phyloP scores from a whole-genome alignment of 2,329 filamentous ascomycete species.

The Gnomoniopsis sp. region DNA sequence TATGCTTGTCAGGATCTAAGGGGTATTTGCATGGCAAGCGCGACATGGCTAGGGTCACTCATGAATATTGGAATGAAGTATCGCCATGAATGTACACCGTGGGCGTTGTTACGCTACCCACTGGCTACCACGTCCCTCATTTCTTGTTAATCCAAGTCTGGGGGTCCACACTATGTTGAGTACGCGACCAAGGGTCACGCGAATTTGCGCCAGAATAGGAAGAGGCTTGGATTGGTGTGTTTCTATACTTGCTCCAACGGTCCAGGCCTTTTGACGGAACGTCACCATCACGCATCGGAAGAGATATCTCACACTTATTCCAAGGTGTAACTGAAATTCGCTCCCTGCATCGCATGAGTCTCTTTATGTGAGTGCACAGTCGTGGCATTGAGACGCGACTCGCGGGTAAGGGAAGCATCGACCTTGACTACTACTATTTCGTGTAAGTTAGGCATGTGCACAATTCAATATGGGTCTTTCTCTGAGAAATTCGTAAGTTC shows the following conservation, averaged over 20 bases:
- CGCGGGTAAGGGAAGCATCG: too few species aligned
- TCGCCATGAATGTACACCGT: background rate
- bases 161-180: background rate
- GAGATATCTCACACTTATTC: background rate
- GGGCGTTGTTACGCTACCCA: background rate
- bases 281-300: background rate
- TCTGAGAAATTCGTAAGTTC: too few species aligned
- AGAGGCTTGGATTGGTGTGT: background rate
- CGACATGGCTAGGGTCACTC: background rate
- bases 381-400: background rate
- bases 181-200: background rate
- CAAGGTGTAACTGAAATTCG: background rate
- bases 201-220: background rate
- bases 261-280: background rate
- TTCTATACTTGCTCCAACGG: background rate
- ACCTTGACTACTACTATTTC: too few species aligned
- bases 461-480: too few species aligned
- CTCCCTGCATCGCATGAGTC: background rate
- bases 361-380: background rate
- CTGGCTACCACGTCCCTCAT: background rate
- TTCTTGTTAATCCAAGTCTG: background rate
- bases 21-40: background rate
- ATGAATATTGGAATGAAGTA: background rate
- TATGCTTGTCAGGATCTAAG: background rate
- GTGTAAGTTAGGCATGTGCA: too few species aligned